These are phyloP conservation scores for Gynochthodes officinalis DNA, from an alignment of 257 asterid genomes.

Conservation along the genomic window DNA sequence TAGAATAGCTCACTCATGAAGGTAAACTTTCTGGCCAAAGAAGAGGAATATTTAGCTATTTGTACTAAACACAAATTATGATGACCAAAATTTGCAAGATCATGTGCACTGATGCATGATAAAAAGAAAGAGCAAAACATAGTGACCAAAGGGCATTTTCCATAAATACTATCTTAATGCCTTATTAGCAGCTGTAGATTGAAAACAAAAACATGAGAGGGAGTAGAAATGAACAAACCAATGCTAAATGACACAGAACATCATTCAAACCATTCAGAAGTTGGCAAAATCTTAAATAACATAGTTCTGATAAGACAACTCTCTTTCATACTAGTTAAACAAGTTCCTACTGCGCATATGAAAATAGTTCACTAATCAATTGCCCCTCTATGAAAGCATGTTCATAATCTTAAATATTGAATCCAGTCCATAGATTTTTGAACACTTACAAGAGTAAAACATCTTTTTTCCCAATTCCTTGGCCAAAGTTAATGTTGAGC, in stretches of 20 bases:
- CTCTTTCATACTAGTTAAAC: background rate
- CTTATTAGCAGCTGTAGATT: background rate
- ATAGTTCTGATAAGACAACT: background rate
- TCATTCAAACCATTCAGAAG: background rate
- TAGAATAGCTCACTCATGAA: background rate
- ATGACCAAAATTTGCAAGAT: background rate
- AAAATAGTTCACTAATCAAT: background rate
- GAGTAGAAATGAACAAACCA: background rate
- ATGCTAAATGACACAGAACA: background rate
- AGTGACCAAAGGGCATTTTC: background rate
- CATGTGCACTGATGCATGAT: background rate
- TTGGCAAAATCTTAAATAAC: background rate
- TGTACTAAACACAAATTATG: background rate
- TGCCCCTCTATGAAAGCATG: background rate
- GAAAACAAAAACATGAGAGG: background rate
- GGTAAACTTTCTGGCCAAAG: background rate
- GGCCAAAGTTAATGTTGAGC: constrained; percentile 85
- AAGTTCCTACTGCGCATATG: background rate
- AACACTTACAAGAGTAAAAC: constrained; percentile 79
- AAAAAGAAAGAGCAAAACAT: background rate
- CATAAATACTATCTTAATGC: background rate
- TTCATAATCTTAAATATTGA: background rate
- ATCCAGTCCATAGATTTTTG: background rate
- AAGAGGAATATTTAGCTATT: background rate
- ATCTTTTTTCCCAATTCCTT: constrained; percentile 79